These are phyloP conservation scores for Alloteropsis semialata DNA, from an alignment of 176 grass and related monocot species.

Conservation along the genomic window DNA sequence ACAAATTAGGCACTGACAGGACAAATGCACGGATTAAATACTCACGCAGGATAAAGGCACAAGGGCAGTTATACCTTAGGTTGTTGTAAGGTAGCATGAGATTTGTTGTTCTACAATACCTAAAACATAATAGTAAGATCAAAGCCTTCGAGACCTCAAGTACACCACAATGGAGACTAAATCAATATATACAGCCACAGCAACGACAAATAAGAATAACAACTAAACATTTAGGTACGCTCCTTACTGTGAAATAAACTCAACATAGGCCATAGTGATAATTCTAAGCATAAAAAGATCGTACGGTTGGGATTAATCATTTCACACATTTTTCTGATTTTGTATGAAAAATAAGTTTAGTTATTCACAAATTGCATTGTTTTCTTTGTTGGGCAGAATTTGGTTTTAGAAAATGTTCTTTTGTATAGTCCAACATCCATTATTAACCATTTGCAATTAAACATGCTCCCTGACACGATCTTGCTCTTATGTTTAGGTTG, in stretches of 20 bases:
- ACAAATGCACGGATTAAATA: not conserved
- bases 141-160: no score
- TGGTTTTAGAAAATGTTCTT: not conserved
- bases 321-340: not conserved
- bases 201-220: not conserved
- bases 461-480: not conserved
- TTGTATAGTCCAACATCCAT: not conserved
- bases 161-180: not conserved
- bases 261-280: not conserved
- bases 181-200: not conserved
- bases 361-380: not conserved
- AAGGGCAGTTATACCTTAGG: not conserved
- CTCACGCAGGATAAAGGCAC: not conserved
- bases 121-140: not conserved
- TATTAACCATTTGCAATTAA: not conserved
- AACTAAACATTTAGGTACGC: not conserved
- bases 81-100: not conserved
- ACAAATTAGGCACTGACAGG: not conserved
- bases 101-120: not conserved
- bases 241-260: not conserved
- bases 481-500: constrained; percentile 55
- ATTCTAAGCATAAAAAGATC: no score
- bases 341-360: not conserved
- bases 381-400: not conserved
- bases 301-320: no score